Evolutionary conservation across 495 filamentous ascomycete genomes (phyloP).

Genomic region (Sphaerosporella brunnea): DNA sequence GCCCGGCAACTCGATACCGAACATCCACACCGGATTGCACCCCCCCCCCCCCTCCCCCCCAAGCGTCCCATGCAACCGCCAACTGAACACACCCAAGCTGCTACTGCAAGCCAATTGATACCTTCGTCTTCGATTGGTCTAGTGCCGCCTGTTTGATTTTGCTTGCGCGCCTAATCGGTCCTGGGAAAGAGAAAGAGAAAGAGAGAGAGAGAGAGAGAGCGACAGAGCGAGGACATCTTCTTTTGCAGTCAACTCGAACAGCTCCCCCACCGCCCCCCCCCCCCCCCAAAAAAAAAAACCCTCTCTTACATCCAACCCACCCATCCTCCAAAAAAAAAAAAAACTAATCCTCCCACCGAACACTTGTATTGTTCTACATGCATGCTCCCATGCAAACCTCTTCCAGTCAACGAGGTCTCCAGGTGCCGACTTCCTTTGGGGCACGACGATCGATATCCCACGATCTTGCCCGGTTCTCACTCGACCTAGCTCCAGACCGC

Average conservation of each 20-base stretch:
- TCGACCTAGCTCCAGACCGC: slow-evolving; percentile 50
- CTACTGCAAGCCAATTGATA: slow-evolving; percentile 4
- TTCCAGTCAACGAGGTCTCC: slow-evolving; percentile 17
- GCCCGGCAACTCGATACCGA: slow-evolving; percentile 12
- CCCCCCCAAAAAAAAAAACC: slow-evolving; percentile 1
- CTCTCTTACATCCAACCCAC: too few species aligned
- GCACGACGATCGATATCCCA: slow-evolving; percentile 40
- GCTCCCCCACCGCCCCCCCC: slow-evolving; percentile 3
- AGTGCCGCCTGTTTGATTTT: background rate
- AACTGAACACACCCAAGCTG: slow-evolving; percentile 1
- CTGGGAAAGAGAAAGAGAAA: too few species aligned
- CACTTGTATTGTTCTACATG: slow-evolving; percentile 16
- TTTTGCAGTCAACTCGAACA: too few species aligned
- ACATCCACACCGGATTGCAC: background rate
- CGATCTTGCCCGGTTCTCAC: slow-evolving; percentile 48
- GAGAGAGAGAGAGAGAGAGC: too few species aligned
- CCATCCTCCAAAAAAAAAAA: too few species aligned
- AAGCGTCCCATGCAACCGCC: background rate
- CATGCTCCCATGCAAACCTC: slow-evolving; percentile 26
- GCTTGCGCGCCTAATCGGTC: too few species aligned
- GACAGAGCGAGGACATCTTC: too few species aligned
- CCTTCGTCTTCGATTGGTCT: slow-evolving; percentile 19
- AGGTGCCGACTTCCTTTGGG: slow-evolving; percentile 34
- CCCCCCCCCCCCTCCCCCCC: slow-evolving; percentile 9
- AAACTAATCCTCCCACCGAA: slow-evolving; percentile 6